Evolutionary conservation across 78 protist genomes (phyloP), one percentile per base, ranked within the genome.

Genomic region (Emiliania huxleyi): DNA sequence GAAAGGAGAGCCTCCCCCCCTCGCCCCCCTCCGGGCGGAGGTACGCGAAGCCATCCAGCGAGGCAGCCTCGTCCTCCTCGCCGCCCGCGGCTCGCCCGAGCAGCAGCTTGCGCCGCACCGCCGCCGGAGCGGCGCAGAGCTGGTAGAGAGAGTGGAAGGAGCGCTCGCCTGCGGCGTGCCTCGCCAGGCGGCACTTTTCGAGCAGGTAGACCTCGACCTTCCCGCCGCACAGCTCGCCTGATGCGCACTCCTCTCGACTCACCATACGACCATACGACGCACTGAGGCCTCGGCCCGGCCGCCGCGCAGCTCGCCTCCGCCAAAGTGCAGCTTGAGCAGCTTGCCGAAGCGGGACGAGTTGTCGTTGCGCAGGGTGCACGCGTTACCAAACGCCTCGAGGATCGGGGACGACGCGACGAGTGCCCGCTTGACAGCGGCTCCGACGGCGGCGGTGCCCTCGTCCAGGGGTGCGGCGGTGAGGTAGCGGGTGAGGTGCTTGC

Each of bases 311-410:
- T 4, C 5, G 29, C 12, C 42, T 71, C 43, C 12, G 81, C 43
- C 1, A 40, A 12, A 12, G 81, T 18, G 44, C 1, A n/a, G 22
- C 19, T 35, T 18, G 81, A 2, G 81, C 81, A n/a, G 81, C 81
- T 93, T 93, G 49, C 94, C 96, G 38, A 98, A 98, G 48, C 99
- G 97, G 12, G 96, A 94, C 5, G 97, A 96, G 91, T 97, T 96
- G 94, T 95, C 90, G 94, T 97, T 97, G 91, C 95, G 95, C 23
- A 94, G 69, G 8, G 98, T 98, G 90, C 93, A 93, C 43, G 98
- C 98, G 93, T 98, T 98, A 38, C 99, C 99, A 69, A 98, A 97
- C 38, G 99, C 97, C 83, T 98, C 98, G 79, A 98, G 93, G 42
- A 98, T 25, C 35, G 98, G 98, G 90, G 97, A 96, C 15, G 95